Base-by-base conservation (phyloP, 352 stramenopile genomes). In the Plasmopara muralis region DNA sequence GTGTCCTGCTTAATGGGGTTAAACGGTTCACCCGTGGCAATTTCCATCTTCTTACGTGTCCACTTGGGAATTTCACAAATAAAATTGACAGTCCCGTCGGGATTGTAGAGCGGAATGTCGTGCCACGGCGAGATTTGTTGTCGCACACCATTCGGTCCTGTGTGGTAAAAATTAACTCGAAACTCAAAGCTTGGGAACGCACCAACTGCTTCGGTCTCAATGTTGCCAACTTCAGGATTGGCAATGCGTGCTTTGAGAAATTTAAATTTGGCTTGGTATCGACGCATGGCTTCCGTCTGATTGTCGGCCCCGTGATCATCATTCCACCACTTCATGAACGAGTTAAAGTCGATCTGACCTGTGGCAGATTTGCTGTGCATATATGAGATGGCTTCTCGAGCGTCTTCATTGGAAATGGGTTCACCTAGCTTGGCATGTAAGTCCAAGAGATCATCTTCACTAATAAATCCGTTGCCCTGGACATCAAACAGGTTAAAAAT, bases 1-100 rank as follows among this genome's bases (percentile, higher is more conserved):
- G 86, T 95, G 77, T 99, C 97, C 76, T 99, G 97, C 62, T 95
- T 97, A 68, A 99, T 99, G 20, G 93, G 92, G 77, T 99, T 99
- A 60, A 96, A 95, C 8, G 74, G 69, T 44, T 95, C 64, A 12
- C 84, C 85, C 43, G 98, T 99, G 59, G 89, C 88, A 33, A 99
- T 97, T 81, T 99, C 97, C 93, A 99, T 99, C 76, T 99, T 99
- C 53, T 97, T 96, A 47, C 94, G 96, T 48, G 93, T 97, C 78
- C 90, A 97, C 76, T 98, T 98, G 35, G 97, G 97, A 60, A 99
- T 99, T 74, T 99, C 97, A 49, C 94, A 98, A 87, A 92, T 68
- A 42, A 93, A 90, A 74, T 97, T 76, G 38, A 92, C 82, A 40
- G 70, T 83, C 57, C 77, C 61, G 56, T 97, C 87, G 25, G 85